Evolutionary conservation across 495 filamentous ascomycete genomes (phyloP), one percentile per base, ranked within the genome.

Genomic region (Aspergillus haitiensis): DNA sequence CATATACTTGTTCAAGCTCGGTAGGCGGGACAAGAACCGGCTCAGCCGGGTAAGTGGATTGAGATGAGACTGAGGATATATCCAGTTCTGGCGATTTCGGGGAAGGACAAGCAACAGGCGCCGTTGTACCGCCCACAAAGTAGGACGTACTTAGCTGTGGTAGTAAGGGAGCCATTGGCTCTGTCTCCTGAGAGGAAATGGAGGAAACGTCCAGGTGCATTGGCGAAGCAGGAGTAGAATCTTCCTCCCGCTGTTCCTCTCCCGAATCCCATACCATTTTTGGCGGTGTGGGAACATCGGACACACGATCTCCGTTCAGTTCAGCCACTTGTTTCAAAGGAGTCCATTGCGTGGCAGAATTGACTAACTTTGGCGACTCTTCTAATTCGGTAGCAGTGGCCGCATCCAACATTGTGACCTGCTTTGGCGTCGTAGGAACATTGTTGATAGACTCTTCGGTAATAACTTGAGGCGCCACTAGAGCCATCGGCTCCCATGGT

Each of bases 401-500:
- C 6, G 62, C 46, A 44, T 71, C 67, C 12, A 63, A 32, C 15
- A 51, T 55, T 12, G 58, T 13, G 33, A 37, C 9, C 39, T 54
- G 62, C 34, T 64, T 59, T n/a, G 72, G 67, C 13, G 72, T 69
- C 31, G 61, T 32, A n/a, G 65, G 71, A 21, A 52, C 48, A 37
- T 56, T 44, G 7, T 55, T 45, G 7, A 47, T 12, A 10, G 36
- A 42, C 21, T 58, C 55, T 5, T 59, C 67, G 6, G 45, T 58
- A 5, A 52, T 21, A 27, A 36, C 6, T 15, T 56, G 36, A 12
- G 52, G 50, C 36, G 50, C 33, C 34, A 61, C 36, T 7, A 61
- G 35, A 31, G 56, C 37, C 7, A 42, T 55, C 7, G 65, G 70
- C 45, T 69, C 68, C 79, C 76, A 88, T 15, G 88, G 83, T 18